Conservation (phyloP, 441 rosid species). For the Geranium incanum region DNA sequence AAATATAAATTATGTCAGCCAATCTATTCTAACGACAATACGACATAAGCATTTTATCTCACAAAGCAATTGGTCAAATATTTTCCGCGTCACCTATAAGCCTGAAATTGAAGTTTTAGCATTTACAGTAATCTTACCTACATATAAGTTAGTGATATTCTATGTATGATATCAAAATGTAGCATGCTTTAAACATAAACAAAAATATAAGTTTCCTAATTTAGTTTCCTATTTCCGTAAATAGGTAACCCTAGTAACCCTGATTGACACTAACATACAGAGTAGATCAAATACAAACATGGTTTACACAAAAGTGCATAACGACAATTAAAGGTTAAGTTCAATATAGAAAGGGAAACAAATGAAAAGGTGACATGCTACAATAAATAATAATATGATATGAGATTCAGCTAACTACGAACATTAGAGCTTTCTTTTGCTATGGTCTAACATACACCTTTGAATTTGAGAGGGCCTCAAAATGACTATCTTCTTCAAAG, state of each 20-base stretch:
- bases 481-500: neutral
- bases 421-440: neutral
- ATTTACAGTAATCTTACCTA: too few relatives aligned
- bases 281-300: too few relatives aligned
- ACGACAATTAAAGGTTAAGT: neutral
- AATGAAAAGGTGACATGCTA: neutral
- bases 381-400: neutral
- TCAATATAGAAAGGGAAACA: neutral
- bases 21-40: too few relatives aligned
- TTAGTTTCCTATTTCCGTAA: too few relatives aligned
- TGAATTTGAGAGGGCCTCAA: neutral
- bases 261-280: too few relatives aligned
- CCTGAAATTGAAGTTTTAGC: too few relatives aligned
- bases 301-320: neutral
- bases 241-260: too few relatives aligned
- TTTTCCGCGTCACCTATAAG: neutral
- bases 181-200: too few relatives aligned
- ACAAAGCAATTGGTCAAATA: neutral
- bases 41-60: neutral
- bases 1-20: neutral
- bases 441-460: neutral
- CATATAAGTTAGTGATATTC: too few relatives aligned
- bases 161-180: too few relatives aligned
- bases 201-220: too few relatives aligned
- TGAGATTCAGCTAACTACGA: neutral